Percentiles rank a stretch among this genome's conserved stretches.
phyloP scores from a whole-genome alignment of 495 filamentous ascomycete genomes.

The Friedmanniomyces simplex region DNA sequence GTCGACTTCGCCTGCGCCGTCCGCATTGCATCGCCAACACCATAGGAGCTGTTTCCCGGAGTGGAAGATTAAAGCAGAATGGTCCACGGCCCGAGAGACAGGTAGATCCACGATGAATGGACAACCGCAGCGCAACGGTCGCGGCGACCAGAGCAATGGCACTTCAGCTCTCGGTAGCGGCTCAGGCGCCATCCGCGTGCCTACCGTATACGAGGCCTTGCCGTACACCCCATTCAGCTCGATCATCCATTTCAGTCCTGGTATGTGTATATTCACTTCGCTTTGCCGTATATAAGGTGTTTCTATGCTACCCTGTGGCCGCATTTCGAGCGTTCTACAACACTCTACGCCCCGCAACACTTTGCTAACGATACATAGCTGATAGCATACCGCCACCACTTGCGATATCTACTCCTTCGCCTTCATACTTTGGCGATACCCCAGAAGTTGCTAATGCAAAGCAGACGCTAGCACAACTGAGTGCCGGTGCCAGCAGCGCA shows the following conservation, averaged over 20 bases:
- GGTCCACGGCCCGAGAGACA: background rate
- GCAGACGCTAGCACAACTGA: conserved; percentile 23
- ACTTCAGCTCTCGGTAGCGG: background rate
- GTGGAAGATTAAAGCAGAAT: background rate
- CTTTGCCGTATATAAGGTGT: background rate
- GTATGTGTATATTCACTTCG: conserved; percentile 38
- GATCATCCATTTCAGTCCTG: conserved; percentile 73
- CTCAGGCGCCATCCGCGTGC: conserved; percentile 27
- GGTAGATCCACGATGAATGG: conserved; percentile 5
- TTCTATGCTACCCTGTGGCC: background rate
- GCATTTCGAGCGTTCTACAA: background rate
- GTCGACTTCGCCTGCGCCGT: background rate
- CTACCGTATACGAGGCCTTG: conserved; percentile 71
- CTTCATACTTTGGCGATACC: conserved; percentile 33
- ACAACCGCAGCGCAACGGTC: background rate
- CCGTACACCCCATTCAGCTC: conserved; percentile 88
- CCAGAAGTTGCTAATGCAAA: conserved; percentile 23
- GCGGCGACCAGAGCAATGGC: background rate
- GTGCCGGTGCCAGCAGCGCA: conserved; percentile 22
- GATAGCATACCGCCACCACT: conserved; percentile 56
- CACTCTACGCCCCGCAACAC: background rate
- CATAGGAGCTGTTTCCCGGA: background rate
- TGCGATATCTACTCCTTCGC: conserved; percentile 33
- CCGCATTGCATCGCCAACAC: background rate
- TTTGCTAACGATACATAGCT: background rate